Base-by-base conservation (phyloP, 176 grass and related monocot species). In the Saccharum spontaneum region DNA sequence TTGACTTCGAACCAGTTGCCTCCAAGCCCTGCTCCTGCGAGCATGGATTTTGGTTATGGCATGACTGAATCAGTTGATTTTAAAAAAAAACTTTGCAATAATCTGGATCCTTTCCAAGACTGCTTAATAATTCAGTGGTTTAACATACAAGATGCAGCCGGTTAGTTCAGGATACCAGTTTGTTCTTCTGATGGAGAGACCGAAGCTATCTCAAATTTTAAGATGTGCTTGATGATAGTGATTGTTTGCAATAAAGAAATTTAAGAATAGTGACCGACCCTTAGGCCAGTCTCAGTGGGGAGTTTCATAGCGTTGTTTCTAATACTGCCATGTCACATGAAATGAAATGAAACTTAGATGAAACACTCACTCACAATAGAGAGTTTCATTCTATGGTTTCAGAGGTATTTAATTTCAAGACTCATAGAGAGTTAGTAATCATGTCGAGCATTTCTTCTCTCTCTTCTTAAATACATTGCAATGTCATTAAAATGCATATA, bases 21-120 rank as follows among this genome's bases (percentile, higher is more conserved):
- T 90, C 90, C 14, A 75, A 39, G 67, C 13, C 60, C 84, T 92
- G 22, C 92, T 97, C 86, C 80, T 49, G 44, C 48, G 88, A 79
- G 67, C 55, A 65, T 41, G 36, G 36, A 64, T 24, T 50, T 46
- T 4, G 30, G 28, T 79, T 61, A 83, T 23, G 77, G 24, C 33
- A 71, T 86, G 78, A 12, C 40, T 73, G 18, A 41, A 41, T 46
- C 55, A 17, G 66, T 78, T 44, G 10, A 23, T 28, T 28, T 28
- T 28, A 16, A 49, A 57, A 79, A 24, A n/a, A 55, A 16, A 16
- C 18, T 16, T 55, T 24, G 26, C 23, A 41, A 38, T 0, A 54
- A 65, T 12, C n/a, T 30, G 9, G 12, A 81, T 73, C 61, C 12
- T 66, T 54, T 39, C n/a, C 6, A 8, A 48, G n/a, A 67, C 30